A percentile compares a stretch with the other conserved stretches of the same genome.
Conservation (phyloP, 768 basidiomycete species). For the Lactarius deliciosus region DNA sequence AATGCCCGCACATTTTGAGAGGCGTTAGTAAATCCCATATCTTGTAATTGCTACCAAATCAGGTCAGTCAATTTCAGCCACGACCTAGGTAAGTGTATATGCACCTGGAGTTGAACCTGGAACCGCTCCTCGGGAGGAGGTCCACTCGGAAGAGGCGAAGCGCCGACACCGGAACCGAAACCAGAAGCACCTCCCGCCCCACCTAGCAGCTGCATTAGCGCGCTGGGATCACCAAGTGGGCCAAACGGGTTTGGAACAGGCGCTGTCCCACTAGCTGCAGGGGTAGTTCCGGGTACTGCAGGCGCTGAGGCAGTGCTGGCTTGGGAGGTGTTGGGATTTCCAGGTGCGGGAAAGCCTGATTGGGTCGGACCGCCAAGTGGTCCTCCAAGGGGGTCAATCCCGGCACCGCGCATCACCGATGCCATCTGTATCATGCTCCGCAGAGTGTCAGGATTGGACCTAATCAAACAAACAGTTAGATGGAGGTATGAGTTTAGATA, state of each 20-base stretch:
- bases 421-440: constrained; percentile 79
- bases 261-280: constrained; percentile 32
- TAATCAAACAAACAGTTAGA: constrained; percentile 30
- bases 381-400: constrained; percentile 34
- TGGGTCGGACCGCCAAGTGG: constrained; percentile 31
- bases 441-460: constrained; percentile 75
- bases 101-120: constrained; percentile 79
- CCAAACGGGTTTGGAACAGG: constrained; percentile 27
- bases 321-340: constrained; percentile 44
- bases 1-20: constrained; percentile 88
- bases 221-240: constrained; percentile 40
- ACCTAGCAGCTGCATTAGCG: constrained; percentile 44
- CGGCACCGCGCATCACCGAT: constrained; percentile 46
- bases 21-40: constrained; percentile 93
- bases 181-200: constrained; percentile 22
- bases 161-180: constrained; percentile 31
- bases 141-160: constrained; percentile 47
- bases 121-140: constrained; percentile 89
- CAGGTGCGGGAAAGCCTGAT: constrained; percentile 59
- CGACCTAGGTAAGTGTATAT: constrained; percentile 34
- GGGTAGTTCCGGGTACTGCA: constrained; percentile 27
- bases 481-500: neutral
- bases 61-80: neutral
- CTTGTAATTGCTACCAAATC: constrained; percentile 72
- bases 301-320: constrained; percentile 29